Percentiles rank a stretch among this genome's conserved stretches.
Conservation (phyloP, 345 rosid species). For the Eucalyptus leucophloia region DNA sequence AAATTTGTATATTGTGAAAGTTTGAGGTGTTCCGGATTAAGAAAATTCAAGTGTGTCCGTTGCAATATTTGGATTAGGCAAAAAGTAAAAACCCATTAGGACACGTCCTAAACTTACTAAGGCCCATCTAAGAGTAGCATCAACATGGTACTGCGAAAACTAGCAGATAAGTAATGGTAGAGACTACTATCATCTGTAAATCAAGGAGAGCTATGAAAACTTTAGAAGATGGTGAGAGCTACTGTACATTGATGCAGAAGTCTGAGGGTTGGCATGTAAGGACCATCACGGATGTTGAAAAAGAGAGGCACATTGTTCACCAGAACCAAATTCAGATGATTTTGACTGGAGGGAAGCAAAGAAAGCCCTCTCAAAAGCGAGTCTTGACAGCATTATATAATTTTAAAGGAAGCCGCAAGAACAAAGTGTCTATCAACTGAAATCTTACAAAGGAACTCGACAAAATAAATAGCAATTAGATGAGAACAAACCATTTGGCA, state of each 20-base stretch:
- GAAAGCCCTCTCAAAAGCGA: not conserved
- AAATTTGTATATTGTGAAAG: not conserved
- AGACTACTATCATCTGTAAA: not conserved
- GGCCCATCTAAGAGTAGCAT: not conserved
- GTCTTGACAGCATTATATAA: not conserved
- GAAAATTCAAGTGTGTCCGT: not conserved
- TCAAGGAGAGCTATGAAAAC: not conserved
- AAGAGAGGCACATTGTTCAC: conserved; percentile 90
- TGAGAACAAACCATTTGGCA: conserved; percentile 60
- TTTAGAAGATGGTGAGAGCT: not conserved
- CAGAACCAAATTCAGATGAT: conserved; percentile 86
- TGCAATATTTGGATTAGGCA: not conserved
- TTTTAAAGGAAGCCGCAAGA: not conserved
- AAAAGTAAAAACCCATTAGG: not conserved
- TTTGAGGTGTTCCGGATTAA: not conserved
- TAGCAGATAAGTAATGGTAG: not conserved
- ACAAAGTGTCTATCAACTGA: not conserved
- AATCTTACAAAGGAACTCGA: not conserved
- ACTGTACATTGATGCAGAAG: conserved; percentile 91
- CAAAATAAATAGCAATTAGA: not conserved
- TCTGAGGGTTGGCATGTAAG: conserved; percentile 79
- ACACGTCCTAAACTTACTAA: not conserved
- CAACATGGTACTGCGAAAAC: not conserved
- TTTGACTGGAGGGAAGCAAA: conserved; percentile 51
- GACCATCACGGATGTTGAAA: conserved; percentile 95